These are phyloP conservation scores for Closterium sp. DNA, from an alignment of 139 green algal species.

Conservation along the genomic window DNA sequence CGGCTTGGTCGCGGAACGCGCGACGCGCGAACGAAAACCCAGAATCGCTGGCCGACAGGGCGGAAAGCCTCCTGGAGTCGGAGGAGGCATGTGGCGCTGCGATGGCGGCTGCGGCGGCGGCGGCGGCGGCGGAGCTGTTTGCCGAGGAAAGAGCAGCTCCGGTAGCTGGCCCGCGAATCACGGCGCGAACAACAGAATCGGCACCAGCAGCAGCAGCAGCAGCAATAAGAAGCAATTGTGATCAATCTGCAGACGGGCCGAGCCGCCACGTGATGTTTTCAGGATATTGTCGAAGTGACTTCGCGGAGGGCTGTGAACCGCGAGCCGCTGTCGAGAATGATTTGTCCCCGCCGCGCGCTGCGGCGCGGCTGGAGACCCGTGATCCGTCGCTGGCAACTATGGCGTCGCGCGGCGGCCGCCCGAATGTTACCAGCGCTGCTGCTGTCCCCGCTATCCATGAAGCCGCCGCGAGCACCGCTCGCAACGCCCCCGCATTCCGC, in stretches of 20 bases:
- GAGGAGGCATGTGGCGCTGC: not conserved
- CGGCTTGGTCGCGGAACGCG: not conserved
- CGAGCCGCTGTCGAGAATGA: no score
- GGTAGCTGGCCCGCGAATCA: not conserved
- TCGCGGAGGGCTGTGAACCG: not conserved
- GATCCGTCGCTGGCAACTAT: no score
- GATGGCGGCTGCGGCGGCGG: no score
- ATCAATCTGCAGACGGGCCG: not conserved
- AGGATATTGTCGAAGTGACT: not conserved
- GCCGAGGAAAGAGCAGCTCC: not conserved
- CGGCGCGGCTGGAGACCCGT: no score
- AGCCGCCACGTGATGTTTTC: not conserved
- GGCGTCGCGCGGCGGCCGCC: not conserved
- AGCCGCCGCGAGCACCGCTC: not conserved
- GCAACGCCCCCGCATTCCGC: no score
- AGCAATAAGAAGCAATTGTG: not conserved
- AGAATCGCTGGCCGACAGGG: no score
- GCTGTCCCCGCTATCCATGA: not conserved
- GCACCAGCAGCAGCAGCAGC: not conserved
- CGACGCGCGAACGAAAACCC: not conserved
- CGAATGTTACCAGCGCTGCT: not conserved
- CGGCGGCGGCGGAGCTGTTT: no score
- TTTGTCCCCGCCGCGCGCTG: no score
- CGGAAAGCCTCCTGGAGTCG: no score
- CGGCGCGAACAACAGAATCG: not conserved